Conservation (phyloP, 257 asterid genomes). For the Lavandula angustifolia region DNA sequence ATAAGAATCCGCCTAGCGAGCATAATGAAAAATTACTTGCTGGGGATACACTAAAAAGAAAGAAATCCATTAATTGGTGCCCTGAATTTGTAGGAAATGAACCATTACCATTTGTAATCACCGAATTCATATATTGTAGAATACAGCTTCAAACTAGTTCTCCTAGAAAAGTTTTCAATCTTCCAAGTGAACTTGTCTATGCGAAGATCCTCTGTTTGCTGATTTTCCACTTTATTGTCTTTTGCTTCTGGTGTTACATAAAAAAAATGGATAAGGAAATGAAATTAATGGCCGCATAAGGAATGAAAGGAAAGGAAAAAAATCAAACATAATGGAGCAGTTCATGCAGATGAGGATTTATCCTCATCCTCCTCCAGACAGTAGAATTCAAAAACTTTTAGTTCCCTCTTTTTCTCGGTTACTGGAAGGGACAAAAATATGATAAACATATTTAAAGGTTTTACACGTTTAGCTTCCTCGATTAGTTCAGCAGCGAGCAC, state of each 20-base stretch:
- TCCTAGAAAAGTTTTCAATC: constrained; percentile 49
- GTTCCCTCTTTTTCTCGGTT: constrained; percentile 13
- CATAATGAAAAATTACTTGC: constrained; percentile 16
- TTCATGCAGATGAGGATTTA: constrained; percentile 10
- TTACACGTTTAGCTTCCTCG: background rate
- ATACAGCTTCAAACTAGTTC: constrained; percentile 45
- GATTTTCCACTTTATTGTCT: constrained; percentile 34
- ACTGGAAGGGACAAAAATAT: too few relatives aligned
- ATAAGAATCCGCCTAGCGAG: constrained; percentile 57
- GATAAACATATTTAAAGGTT: too few relatives aligned
- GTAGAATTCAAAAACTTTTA: constrained; percentile 9
- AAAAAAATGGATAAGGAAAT: constrained; percentile 17
- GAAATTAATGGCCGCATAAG: background rate
- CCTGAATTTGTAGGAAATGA: constrained; percentile 2
- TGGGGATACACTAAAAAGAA: constrained; percentile 2
- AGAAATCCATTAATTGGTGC: constrained; percentile 23
- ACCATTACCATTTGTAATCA: constrained; percentile 52
- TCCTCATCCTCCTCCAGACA: constrained; percentile 1
- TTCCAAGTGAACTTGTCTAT: constrained; percentile 52
- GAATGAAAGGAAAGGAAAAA: background rate
- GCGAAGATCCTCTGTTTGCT: constrained; percentile 38
- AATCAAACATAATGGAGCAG: background rate
- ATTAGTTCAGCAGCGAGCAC: background rate
- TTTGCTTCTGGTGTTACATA: constrained; percentile 33
- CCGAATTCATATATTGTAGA: constrained; percentile 49